Evolutionary conservation across 148 eudicot species (phyloP).

Genomic region (Simmondsia chinensis): DNA sequence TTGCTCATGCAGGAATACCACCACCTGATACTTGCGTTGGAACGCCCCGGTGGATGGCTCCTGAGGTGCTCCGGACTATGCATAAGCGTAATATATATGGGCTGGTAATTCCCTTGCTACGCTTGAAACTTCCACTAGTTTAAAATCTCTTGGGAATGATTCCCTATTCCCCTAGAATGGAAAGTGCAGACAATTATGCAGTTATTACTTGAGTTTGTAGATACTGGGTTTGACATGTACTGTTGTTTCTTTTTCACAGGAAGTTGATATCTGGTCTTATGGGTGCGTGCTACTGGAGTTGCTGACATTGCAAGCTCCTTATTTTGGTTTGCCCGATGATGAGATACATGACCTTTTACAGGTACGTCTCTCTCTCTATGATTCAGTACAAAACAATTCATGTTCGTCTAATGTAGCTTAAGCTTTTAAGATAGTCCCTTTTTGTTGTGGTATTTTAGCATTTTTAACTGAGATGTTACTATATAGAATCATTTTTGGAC

Average conservation of each 20-base stretch:
- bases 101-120: no score
- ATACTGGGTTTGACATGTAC: background rate
- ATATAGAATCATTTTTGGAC: background rate
- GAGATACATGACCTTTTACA: constrained; percentile 52
- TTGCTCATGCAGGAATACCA: constrained; percentile 72
- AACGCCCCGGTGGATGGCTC: constrained; percentile 99
- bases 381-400: no score
- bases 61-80: constrained; percentile 77
- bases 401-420: background rate
- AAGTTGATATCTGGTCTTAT: constrained; percentile 96
- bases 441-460: background rate
- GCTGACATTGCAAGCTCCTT: constrained; percentile 74
- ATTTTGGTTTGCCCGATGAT: constrained; percentile 51
- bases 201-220: background rate
- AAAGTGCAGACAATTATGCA: background rate
- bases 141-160: background rate
- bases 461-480: background rate
- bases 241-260: constrained; percentile 29
- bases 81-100: constrained; percentile 53
- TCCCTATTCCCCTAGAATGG: background rate
- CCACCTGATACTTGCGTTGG: constrained; percentile 86
- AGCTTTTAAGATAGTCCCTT: background rate
- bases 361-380: constrained; percentile 23
- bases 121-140: no score
- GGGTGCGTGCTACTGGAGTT: constrained; percentile 85